These are phyloP conservation scores for Geotrichum fermentans DNA, from an alignment of 1,139 yeast species.

Conservation along the genomic window DNA sequence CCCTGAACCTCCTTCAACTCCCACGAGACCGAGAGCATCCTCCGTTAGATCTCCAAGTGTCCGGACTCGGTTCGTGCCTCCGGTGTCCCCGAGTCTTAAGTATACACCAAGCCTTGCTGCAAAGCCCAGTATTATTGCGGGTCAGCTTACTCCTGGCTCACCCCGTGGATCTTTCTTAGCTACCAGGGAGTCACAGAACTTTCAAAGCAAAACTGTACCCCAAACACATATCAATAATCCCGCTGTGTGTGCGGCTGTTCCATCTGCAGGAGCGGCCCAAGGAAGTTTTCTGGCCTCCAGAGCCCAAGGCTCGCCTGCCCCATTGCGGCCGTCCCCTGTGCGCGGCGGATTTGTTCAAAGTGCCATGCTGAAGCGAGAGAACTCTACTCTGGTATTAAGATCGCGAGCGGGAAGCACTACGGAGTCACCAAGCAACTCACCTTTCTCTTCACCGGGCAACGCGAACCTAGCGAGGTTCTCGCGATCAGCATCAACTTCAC, in stretches of 20 bases:
- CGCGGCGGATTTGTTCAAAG: conserved; percentile 33
- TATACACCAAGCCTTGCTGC: neutral
- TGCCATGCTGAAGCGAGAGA: conserved; percentile 32
- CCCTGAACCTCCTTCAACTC: neutral
- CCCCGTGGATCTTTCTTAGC: neutral
- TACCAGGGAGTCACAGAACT: neutral
- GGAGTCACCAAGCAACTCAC: neutral
- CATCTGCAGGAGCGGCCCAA: neutral
- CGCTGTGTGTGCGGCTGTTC: neutral
- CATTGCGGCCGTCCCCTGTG: neutral
- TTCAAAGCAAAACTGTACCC: neutral
- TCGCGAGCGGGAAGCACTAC: conserved; percentile 15
- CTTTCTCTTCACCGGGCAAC: neutral
- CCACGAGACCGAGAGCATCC: neutral
- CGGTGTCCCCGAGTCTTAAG: neutral
- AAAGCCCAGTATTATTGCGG: neutral
- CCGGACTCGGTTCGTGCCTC: neutral
- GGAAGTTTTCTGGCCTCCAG: conserved; percentile 16
- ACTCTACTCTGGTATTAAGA: conserved; percentile 17
- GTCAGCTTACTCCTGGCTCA: neutral
- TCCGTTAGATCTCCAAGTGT: neutral
- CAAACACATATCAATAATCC: neutral
- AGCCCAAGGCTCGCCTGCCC: neutral
- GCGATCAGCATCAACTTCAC: neutral
- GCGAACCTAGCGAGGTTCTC: neutral